A percentile compares a stretch with the other conserved stretches of the same genome.
Conservation (phyloP, 169 alveolate species). For the Plasmodium vivax region DNA sequence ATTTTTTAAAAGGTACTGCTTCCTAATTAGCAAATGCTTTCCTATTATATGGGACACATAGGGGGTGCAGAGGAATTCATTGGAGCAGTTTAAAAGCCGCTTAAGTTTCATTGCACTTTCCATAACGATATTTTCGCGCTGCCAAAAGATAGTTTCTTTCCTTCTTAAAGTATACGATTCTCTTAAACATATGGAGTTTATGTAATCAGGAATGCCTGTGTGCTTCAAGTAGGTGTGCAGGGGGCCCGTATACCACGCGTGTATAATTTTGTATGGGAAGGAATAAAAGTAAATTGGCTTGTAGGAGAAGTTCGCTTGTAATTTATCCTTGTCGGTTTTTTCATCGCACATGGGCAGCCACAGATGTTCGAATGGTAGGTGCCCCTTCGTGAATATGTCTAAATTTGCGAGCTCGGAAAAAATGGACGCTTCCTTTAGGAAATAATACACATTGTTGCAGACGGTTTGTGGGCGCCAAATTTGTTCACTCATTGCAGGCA, state of each 20-base stretch:
- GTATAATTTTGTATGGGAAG: slow-evolving; percentile 71
- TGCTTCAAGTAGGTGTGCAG: slow-evolving; percentile 57
- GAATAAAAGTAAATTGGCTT: slow-evolving; percentile 69
- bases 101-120: slow-evolving; percentile 33
- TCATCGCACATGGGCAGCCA: slow-evolving; percentile 61
- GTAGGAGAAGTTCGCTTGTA: slow-evolving; percentile 30
- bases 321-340: slow-evolving; percentile 53
- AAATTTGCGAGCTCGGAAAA: slow-evolving; percentile 38
- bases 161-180: slow-evolving; percentile 57
- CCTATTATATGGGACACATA: slow-evolving; percentile 72
- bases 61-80: slow-evolving; percentile 69
- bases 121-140: slow-evolving; percentile 43
- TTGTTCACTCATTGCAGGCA: too few relatives aligned
- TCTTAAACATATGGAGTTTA: slow-evolving; percentile 63
- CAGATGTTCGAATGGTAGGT: slow-evolving; percentile 71
- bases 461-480: slow-evolving; percentile 10
- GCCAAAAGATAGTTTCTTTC: slow-evolving; percentile 68
- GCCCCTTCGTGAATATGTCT: slow-evolving; percentile 69
- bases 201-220: slow-evolving; percentile 59
- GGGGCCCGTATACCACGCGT: slow-evolving; percentile 75
- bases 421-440: slow-evolving; percentile 50
- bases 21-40: slow-evolving; percentile 42
- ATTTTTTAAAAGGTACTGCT: slow-evolving; percentile 22
- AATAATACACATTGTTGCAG: slow-evolving; percentile 64
- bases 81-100: slow-evolving; percentile 49